phyloP scores from a whole-genome alignment of 352 stramenopile genomes.

The Phytophthora hybrid region DNA sequence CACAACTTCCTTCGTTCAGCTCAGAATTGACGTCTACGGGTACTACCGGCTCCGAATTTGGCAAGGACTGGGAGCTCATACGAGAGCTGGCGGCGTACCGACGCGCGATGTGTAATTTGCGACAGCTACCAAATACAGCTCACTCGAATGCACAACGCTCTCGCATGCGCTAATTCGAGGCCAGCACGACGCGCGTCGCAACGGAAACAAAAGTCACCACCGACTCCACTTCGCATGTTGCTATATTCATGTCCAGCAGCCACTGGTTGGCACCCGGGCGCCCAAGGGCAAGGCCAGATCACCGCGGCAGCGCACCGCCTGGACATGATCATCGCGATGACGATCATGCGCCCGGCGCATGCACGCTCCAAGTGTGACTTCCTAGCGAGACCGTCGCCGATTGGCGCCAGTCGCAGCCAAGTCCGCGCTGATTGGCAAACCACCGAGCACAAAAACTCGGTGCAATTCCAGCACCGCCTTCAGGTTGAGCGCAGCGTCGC shows the following conservation, averaged over 20 bases:
- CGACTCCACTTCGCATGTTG: no score
- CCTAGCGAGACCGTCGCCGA: not conserved
- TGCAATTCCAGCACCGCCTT: not conserved
- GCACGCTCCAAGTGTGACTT: not conserved
- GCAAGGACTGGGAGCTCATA: not conserved
- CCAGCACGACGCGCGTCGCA: not conserved
- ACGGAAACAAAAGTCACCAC: not conserved
- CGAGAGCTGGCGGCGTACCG: not conserved
- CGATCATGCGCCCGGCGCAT: slow-evolving; percentile 9
- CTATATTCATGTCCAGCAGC: not conserved
- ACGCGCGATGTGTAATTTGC: not conserved
- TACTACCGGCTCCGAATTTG: not conserved
- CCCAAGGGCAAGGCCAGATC: not conserved
- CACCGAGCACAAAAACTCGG: not conserved
- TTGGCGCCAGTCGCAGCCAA: not conserved
- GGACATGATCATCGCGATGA: slow-evolving; percentile 20
- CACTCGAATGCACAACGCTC: not conserved
- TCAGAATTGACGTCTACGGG: no score
- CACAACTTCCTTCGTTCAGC: no score
- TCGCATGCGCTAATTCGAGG: not conserved
- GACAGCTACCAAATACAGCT: not conserved
- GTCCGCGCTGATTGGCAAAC: not conserved
- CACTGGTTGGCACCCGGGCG: not conserved
- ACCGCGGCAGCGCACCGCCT: not conserved
- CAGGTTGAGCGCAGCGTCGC: not conserved